Conservation (phyloP, 805 yeast genomes). For the Sugiyamaella qingdaonensis region DNA sequence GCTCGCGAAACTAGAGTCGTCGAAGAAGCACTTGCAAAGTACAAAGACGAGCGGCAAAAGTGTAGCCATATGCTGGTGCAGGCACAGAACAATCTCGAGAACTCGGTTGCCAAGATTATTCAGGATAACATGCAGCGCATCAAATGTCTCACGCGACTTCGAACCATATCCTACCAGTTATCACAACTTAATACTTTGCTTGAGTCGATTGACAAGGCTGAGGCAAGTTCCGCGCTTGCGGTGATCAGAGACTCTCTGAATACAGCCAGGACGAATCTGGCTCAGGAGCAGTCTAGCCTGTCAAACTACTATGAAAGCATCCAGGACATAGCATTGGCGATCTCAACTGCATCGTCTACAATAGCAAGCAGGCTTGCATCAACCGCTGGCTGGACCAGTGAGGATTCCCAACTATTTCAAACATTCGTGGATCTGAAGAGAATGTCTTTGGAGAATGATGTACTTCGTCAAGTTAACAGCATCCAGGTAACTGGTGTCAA, state of each 20-base stretch:
- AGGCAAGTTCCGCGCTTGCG: not conserved
- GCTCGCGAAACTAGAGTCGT: conserved; percentile 32
- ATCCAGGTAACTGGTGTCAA: not conserved
- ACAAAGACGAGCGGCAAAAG: conserved; percentile 4
- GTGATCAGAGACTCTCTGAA: not conserved
- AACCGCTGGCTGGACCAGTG: conserved; percentile 20
- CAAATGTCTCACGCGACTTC: not conserved
- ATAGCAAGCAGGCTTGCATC: conserved; percentile 7
- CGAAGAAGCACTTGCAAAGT: conserved; percentile 18
- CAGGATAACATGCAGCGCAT: not conserved
- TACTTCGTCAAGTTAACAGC: not conserved
- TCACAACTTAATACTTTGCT: conserved; percentile 3
- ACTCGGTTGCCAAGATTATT: not conserved
- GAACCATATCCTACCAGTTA: conserved; percentile 2
- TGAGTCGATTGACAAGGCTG: not conserved
- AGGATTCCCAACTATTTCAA: conserved; percentile 15
- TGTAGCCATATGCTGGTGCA: conserved; percentile 16
- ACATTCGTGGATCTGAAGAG: conserved; percentile 13
- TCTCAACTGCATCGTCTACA: not conserved
- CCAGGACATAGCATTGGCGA: conserved; percentile 7
- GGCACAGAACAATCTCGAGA: conserved; percentile 12
- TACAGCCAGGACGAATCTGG: not conserved
- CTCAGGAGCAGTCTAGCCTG: conserved; percentile 12
- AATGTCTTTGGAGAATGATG: conserved; percentile 6
- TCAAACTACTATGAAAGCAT: conserved; percentile 1